A percentile compares a stretch with the other conserved stretches of the same genome.
These are phyloP conservation scores for Leccinum longicurvipes DNA, from an alignment of 768 basidiomycete genomes.

Conservation along the genomic window DNA sequence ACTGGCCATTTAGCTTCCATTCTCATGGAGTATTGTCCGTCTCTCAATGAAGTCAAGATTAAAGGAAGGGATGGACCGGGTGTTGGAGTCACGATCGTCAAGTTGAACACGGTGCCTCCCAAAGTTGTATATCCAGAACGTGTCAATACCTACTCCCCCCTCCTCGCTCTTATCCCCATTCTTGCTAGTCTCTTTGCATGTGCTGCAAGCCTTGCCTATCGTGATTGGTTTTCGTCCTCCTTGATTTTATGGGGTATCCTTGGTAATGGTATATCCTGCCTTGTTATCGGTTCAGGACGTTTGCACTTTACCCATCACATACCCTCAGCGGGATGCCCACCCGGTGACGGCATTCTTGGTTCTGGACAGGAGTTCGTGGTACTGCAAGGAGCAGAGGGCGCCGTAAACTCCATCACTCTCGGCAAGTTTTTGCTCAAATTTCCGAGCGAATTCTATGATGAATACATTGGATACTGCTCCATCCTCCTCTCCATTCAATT, in stretches of 20 bases:
- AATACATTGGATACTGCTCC: conserved; percentile 13
- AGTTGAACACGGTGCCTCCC: not conserved
- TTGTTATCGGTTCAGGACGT: conserved; percentile 19
- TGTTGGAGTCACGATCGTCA: not conserved
- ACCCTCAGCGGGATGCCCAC: conserved; percentile 16
- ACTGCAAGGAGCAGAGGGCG: conserved; percentile 7
- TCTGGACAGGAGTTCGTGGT: conserved; percentile 6
- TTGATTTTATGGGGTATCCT: conserved; percentile 30
- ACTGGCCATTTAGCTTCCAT: conserved; percentile 7
- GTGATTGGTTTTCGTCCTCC: conserved; percentile 26
- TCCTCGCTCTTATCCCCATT: conserved; percentile 20
- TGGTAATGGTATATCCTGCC: conserved; percentile 26
- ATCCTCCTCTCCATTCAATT: conserved; percentile 24
- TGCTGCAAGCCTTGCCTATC: conserved; percentile 13
- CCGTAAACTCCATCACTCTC: conserved; percentile 26
- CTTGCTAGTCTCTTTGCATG: conserved; percentile 15
- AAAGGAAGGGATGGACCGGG: not conserved
- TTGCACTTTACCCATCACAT: conserved; percentile 13
- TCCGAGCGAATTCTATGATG: not conserved
- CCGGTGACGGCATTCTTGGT: conserved; percentile 25
- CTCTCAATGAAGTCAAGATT: not conserved
- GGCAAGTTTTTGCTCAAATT: conserved; percentile 13
- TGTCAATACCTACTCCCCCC: not conserved
- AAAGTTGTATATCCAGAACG: not conserved
- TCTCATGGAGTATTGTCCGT: conserved; percentile 2